Percentiles rank a stretch among this genome's conserved stretches.
Conservation (phyloP, 371 early-diverging fungal genomes). For the Blyttiomyces sp. region DNA sequence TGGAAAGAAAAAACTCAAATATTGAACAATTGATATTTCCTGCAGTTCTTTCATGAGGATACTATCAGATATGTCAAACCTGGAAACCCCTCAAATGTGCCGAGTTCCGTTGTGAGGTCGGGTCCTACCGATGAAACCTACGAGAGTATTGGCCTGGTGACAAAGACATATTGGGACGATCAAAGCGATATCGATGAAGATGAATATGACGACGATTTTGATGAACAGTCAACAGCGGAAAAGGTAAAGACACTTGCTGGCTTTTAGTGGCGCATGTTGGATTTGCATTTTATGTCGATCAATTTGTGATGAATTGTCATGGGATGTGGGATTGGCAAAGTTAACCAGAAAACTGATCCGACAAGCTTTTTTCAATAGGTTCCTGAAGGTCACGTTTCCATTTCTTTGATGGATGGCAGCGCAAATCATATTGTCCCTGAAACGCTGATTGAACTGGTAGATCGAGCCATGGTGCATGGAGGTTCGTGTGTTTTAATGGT, state of each 20-base stretch:
- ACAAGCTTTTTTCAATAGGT: neutral
- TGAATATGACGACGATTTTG: neutral
- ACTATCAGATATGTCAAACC: no score
- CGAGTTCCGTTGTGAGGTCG: no score
- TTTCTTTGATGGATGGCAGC: neutral
- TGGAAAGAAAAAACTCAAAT: no score
- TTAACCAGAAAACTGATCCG: neutral
- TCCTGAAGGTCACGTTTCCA: neutral
- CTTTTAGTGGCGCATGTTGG: neutral
- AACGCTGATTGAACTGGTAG: neutral
- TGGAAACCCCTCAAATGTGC: no score
- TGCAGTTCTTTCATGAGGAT: no score
- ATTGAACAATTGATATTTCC: no score
- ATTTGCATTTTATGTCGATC: neutral
- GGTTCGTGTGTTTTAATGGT: neutral
- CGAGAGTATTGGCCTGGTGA: no score
- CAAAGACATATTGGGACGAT: neutral
- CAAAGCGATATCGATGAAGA: neutral
- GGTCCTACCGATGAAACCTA: no score
- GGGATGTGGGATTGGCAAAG: neutral
- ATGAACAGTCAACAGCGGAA: neutral
- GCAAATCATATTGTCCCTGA: neutral
- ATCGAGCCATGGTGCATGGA: constrained; percentile 1
- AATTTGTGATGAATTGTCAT: neutral
- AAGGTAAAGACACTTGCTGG: neutral